Base-by-base conservation (phyloP, 2,329 filamentous ascomycete species). In the Ascomycota sp. region DNA sequence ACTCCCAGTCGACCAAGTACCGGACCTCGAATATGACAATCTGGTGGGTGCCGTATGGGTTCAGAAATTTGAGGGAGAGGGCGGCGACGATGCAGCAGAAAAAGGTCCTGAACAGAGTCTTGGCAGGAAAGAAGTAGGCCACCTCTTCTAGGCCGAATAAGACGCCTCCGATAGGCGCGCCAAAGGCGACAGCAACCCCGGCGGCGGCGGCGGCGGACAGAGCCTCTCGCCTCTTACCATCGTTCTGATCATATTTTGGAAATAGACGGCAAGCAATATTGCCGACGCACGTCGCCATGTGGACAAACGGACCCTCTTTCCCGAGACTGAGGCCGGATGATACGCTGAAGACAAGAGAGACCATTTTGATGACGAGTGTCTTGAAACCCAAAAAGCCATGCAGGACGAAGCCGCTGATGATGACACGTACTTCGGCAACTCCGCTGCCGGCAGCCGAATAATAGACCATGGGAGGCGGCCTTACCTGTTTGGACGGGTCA, bases 11-110 rank as follows among this genome's bases (percentile, higher is more conserved):
- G 1, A 74, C 68, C 9, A 80, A 53, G 49, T 95, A 98, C 9
- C 84, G 73, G 33, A 98, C 83, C 51, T 95, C 74, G 51, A 98
- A 98, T 47, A 95, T 67, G 44, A 98, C 89, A 40, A 98, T 92
- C 56, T 98, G 95, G 49, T 79, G 74, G 0, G 84, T 95, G 25
- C 86, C 86, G 45, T 95, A 98, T 0, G 89, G 89, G 45, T 98
- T 91, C 28, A 95, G 61, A 43, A 93, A 93, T 47, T 93, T 93
- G 43, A 98, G 62, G 1, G 84, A 86, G 27, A 98, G 56, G 0
- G 89, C 83, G 2, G 89, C 84, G 26, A 78, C 76, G 44, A 95
- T 95, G 54, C 86, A 95, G 59, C 86, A 95, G 56, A 95, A 95
- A 54, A 98, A 98, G 0, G 89, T 95, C 35, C 89, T 66, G 59